phyloP scores from a whole-genome alignment of 2,329 filamentous ascomycete species.

The Xylaria sp. region DNA sequence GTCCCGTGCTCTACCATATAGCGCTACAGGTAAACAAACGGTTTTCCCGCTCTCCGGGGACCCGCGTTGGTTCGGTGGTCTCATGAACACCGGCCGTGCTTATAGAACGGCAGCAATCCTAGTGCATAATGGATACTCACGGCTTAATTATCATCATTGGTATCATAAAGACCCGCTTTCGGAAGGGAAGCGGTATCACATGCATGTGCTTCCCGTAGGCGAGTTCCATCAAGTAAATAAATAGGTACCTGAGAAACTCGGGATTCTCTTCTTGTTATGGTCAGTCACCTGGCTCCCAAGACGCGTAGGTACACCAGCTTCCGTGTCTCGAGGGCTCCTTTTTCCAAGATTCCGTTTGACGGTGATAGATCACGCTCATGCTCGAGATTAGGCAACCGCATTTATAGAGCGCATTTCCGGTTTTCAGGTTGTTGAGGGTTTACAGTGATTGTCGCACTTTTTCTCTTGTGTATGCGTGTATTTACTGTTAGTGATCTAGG shows the following conservation, averaged over 20 bases:
- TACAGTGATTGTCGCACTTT: neutral
- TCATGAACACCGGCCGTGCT: no score
- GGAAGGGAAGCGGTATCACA: neutral
- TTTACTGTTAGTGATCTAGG: neutral
- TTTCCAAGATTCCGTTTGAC: neutral
- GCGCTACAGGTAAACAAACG: no score
- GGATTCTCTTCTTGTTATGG: neutral
- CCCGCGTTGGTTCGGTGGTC: no score
- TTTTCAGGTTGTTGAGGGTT: neutral
- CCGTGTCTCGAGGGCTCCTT: neutral
- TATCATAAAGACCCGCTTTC: neutral
- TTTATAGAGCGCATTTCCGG: conserved; percentile 1
- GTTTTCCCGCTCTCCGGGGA: neutral
- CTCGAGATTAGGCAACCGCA: neutral
- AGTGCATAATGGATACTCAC: neutral
- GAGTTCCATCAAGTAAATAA: neutral
- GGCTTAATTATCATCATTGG: neutral
- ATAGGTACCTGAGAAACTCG: neutral
- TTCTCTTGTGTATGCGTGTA: neutral
- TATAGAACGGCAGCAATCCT: neutral
- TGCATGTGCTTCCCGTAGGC: neutral
- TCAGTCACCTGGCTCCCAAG: neutral
- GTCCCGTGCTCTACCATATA: neutral
- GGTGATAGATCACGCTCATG: neutral
- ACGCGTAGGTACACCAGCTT: neutral